Percentiles rank a stretch among this genome's conserved stretches.
These are phyloP conservation scores for Bacidia rubella DNA, from an alignment of 495 filamentous ascomycete genomes.

Conservation along the genomic window DNA sequence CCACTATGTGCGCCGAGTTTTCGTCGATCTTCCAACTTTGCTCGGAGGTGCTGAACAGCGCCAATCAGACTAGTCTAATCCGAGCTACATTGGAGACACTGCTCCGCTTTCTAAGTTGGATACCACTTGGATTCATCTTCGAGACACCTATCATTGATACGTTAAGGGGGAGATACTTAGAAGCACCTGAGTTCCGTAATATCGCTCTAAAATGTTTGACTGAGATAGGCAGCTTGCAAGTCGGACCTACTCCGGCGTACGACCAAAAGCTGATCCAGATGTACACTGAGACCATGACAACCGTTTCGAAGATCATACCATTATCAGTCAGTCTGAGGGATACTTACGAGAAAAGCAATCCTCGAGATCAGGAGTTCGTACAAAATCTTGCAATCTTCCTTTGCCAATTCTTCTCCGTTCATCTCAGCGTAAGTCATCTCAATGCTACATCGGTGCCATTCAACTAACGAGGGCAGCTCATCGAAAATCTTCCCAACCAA, in stretches of 20 bases:
- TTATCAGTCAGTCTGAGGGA: conserved; percentile 75
- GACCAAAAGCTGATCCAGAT: conserved; percentile 89
- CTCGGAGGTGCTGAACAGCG: conserved; percentile 79
- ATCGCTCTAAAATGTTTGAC: conserved; percentile 93
- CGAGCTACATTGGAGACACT: conserved; percentile 91
- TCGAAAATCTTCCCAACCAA: conserved; percentile 87
- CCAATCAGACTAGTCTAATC: conserved; percentile 75
- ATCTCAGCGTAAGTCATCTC: conserved; percentile 56
- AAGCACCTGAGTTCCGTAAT: conserved; percentile 86
- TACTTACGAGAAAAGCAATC: conserved; percentile 80
- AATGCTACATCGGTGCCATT: neutral
- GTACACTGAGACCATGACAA: conserved; percentile 89
- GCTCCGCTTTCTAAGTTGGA: conserved; percentile 96
- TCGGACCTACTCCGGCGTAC: conserved; percentile 65
- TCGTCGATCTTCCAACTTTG: conserved; percentile 95
- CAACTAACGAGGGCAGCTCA: too few species aligned
- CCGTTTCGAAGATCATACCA: conserved; percentile 82
- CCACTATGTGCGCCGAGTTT: conserved; percentile 95
- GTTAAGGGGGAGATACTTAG: conserved; percentile 75
- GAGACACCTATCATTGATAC: conserved; percentile 96
- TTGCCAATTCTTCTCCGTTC: conserved; percentile 86
- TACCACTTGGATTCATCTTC: conserved; percentile 94
- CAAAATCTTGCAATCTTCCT: conserved; percentile 93
- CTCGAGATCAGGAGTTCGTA: conserved; percentile 92
- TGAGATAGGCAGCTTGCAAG: conserved; percentile 85